A percentile compares a stretch with the other conserved stretches of the same genome.
These are phyloP conservation scores for Mimosa bimucronata DNA, from an alignment of 306 rosid genomes.

Conservation along the genomic window DNA sequence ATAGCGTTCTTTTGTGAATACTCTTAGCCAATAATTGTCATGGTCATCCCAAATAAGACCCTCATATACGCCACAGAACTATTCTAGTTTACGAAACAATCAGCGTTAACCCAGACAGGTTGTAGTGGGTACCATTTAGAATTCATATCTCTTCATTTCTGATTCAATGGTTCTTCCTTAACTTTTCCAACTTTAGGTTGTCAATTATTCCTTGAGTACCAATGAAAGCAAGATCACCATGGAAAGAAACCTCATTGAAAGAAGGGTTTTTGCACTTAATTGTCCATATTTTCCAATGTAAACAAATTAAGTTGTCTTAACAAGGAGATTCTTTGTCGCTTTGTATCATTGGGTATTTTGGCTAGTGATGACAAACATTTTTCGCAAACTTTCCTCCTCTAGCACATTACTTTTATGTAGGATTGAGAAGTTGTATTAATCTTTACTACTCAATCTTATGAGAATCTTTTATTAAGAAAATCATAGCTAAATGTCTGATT, in stretches of 20 bases:
- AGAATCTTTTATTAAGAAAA: too few relatives aligned
- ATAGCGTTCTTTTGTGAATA: too few relatives aligned
- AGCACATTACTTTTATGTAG: not conserved
- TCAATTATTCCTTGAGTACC: not conserved
- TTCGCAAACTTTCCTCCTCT: not conserved
- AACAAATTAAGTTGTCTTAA: not conserved
- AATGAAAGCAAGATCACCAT: not conserved
- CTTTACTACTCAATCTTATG: too few relatives aligned
- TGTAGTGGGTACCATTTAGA: not conserved
- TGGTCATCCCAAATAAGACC: not conserved
- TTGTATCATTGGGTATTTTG: not conserved
- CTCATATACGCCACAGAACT: not conserved
- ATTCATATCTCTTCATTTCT: too few relatives aligned
- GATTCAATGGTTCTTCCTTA: too few relatives aligned
- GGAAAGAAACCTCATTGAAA: not conserved
- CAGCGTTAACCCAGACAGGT: not conserved
- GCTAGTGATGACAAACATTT: too few relatives aligned
- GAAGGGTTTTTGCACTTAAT: not conserved
- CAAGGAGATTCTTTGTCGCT: not conserved
- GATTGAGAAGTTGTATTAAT: too few relatives aligned
- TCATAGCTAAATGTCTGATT: too few relatives aligned
- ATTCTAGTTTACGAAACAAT: not conserved
- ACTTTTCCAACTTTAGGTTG: not conserved
- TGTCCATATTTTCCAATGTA: not conserved
- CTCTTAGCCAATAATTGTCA: not conserved